These are phyloP conservation scores for Licmophora abbreviata DNA, from an alignment of 108 stramenopile species.

Conservation along the genomic window DNA sequence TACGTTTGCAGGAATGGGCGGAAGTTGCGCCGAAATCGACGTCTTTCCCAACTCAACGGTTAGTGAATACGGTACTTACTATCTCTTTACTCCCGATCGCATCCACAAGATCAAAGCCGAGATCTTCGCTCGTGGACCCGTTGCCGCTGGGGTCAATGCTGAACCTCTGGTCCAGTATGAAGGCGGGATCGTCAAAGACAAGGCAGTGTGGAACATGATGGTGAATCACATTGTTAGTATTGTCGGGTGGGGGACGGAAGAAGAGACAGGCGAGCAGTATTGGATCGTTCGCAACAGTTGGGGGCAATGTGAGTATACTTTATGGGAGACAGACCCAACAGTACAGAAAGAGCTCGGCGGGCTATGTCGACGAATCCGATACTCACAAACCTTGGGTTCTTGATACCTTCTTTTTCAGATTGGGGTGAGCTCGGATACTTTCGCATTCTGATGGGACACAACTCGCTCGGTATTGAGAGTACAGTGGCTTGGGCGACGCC, in stretches of 20 bases:
- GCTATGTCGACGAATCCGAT: background rate
- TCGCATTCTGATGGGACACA: constrained; percentile 61
- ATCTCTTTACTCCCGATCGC: constrained; percentile 12
- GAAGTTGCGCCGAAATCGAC: constrained; percentile 51
- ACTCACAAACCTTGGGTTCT: background rate
- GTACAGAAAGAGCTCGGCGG: constrained; percentile 24
- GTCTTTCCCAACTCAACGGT: constrained; percentile 84
- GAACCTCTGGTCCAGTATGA: constrained; percentile 66
- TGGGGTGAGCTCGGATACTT: constrained; percentile 54
- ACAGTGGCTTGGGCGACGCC: constrained; percentile 81
- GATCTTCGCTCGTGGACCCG: constrained; percentile 89
- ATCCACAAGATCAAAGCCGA: constrained; percentile 54
- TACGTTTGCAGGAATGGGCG: constrained; percentile 39
- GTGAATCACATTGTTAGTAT: constrained; percentile 90
- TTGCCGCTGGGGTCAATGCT: constrained; percentile 71
- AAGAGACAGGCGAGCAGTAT: constrained; percentile 33
- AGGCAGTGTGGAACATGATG: constrained; percentile 23
- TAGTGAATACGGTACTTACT: constrained; percentile 68
- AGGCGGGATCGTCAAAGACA: constrained; percentile 70
- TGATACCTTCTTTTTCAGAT: constrained; percentile 2
- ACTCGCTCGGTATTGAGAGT: constrained; percentile 75
- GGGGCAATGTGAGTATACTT: constrained; percentile 10
- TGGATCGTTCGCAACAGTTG: constrained; percentile 64
- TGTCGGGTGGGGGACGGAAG: constrained; percentile 83
- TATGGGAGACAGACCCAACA: no score